Conservation (phyloP, 78 protist species). For the Cavenderia fasciculata region DNA sequence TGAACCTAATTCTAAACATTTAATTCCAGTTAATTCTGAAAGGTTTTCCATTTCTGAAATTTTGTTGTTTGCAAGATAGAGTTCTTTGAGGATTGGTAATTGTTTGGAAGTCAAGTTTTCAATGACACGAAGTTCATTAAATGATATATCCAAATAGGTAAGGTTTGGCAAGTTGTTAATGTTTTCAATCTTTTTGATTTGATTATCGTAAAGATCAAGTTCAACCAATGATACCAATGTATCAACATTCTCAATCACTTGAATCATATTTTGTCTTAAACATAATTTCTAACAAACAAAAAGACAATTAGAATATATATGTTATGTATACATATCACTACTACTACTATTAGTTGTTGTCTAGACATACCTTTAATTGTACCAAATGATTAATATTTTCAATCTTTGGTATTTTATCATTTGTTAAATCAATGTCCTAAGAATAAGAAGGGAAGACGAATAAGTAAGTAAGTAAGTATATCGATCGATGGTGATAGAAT, state of each 20-base stretch:
- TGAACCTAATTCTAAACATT: conserved; percentile 68
- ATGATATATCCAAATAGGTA: conserved; percentile 72
- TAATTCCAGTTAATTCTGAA: conserved; percentile 16
- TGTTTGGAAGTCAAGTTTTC: conserved; percentile 15
- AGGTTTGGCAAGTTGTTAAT: conserved; percentile 16
- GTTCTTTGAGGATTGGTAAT: conserved; percentile 46
- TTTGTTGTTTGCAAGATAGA: conserved; percentile 67
- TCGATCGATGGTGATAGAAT: neutral
- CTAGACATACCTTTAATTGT: conserved; percentile 28
- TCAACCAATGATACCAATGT: neutral
- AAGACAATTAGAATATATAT: neutral
- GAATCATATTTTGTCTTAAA: conserved; percentile 68
- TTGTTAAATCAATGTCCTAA: conserved; percentile 66
- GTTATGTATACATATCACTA: neutral
- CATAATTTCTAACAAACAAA: conserved; percentile 52
- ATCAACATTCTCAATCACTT: conserved; percentile 58
- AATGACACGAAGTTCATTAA: conserved; percentile 59
- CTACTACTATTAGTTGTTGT: neutral
- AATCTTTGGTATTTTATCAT: conserved; percentile 52
- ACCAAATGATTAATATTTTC: conserved; percentile 43
- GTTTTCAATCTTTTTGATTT: conserved; percentile 49
- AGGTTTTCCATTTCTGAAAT: conserved; percentile 43
- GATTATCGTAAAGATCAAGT: conserved; percentile 71
- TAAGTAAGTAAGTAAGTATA: neutral
- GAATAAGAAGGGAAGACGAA: neutral